Evolutionary conservation across 129 eudicot genomes (phyloP), one percentile per base, ranked within the genome.

Genomic region (Deinandra increscens): DNA sequence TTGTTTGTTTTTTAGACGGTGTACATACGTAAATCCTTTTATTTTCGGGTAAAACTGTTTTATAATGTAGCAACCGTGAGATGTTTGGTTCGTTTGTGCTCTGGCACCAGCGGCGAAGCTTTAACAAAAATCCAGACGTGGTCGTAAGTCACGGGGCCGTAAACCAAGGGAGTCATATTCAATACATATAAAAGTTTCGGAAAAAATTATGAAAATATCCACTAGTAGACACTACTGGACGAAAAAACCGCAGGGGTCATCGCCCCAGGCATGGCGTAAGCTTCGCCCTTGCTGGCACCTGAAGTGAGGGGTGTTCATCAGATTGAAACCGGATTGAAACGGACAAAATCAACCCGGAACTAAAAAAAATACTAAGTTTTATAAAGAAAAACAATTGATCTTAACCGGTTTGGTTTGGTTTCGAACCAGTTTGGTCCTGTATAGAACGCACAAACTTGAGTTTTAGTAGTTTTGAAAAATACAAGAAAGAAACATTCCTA

Each of bases 1-100:
- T 38, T 63, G 43, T 41, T 59, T 22, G 22, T 38, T 68, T 17
- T 67, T 19, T 69, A 22, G 61, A 46, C 60, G 15, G 23, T 70
- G 83, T 75, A 82, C 71, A 82, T 79, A 82, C 69, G 1, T 17
- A 61, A 12, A 61, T 53, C 18, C 59, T 17, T 26, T 55, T n/a
- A 5, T 45, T 49, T 41, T 64, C 7, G 69, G 20, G 56, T 74
- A 78, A 78, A 33, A 58, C 54, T n/a, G 51, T 73, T 22, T 41
- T 12, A 44, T 41, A 53, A 55, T 62, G 63, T 19, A 53, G 73
- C 69, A 64, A 20, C 59, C 33, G 48, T 74, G 85, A 80, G 88
- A 74, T 54, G 81, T 78, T 73, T 73, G 85, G 31, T 80, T 70
- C 78, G 71, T 76, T 12, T 34, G 50, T 74, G 64, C 33, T 18